These are phyloP conservation scores for Mycena olivaceomarginata DNA, from an alignment of 768 basidiomycete genomes.

Conservation along the genomic window DNA sequence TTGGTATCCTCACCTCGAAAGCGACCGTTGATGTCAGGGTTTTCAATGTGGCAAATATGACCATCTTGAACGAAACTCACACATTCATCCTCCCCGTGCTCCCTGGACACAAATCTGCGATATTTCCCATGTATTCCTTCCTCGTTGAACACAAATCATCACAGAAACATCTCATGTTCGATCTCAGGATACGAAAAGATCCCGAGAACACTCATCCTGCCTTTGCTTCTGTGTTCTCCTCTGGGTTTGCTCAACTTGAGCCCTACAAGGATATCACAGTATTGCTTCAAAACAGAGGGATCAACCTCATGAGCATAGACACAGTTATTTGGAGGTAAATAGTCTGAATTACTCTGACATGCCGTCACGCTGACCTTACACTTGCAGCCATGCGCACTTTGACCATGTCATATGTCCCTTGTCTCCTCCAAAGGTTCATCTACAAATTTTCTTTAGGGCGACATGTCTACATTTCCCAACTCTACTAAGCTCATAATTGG, in stretches of 20 bases:
- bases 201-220: not conserved
- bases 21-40: conserved; percentile 30
- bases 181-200: conserved; percentile 29
- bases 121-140: conserved; percentile 24
- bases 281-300: conserved; percentile 19
- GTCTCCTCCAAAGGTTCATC: not conserved
- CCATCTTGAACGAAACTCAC: not conserved
- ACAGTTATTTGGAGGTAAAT: conserved; percentile 35
- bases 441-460: not conserved
- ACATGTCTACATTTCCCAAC: conserved; percentile 43
- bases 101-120: not conserved
- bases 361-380: not conserved
- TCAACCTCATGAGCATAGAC: conserved; percentile 28
- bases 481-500: conserved; percentile 33
- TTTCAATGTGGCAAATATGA: conserved; percentile 22
- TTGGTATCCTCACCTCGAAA: conserved; percentile 28
- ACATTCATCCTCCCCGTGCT: not conserved
- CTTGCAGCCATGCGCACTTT: conserved; percentile 17
- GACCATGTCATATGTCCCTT: conserved; percentile 25
- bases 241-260: not conserved
- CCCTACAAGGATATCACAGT: conserved; percentile 26
- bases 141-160: conserved; percentile 23
- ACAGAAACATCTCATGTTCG: conserved; percentile 30
- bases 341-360: not conserved
- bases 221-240: not conserved